A percentile compares a stretch with the other conserved stretches of the same genome.
Evolutionary conservation across 768 basidiomycete genomes (phyloP).

Genomic region (Asterophora lycoperdoides): DNA sequence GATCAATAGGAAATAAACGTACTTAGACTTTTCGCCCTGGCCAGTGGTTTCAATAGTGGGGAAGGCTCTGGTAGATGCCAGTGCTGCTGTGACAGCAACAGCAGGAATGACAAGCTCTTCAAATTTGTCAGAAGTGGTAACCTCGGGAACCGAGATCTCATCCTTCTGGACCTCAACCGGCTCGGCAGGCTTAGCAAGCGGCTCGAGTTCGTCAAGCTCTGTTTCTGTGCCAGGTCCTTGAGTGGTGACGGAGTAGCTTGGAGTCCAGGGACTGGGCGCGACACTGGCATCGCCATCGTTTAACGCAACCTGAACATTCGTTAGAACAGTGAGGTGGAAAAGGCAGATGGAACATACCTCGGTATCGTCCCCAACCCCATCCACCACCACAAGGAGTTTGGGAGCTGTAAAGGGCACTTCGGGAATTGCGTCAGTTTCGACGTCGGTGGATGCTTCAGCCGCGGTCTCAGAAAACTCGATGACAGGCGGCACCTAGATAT

Average conservation of each 20-base stretch:
- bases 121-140: not conserved
- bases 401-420: not conserved
- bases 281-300: not conserved
- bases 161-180: not conserved
- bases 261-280: slow-evolving; percentile 13
- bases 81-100: not conserved
- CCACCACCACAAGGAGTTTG: not conserved
- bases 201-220: slow-evolving; percentile 15
- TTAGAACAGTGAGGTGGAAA: not conserved
- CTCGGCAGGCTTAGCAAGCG: slow-evolving; percentile 8
- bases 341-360: not conserved
- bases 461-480: not conserved
- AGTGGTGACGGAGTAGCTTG: slow-evolving; percentile 17
- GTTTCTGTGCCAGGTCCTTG: slow-evolving; percentile 12
- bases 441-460: not conserved
- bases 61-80: slow-evolving; percentile 12
- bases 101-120: not conserved
- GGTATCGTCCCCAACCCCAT: not conserved
- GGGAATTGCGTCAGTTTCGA: not conserved
- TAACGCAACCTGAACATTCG: not conserved
- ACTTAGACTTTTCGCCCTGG: slow-evolving; percentile 14
- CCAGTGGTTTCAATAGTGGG: slow-evolving; percentile 10
- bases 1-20: not conserved
- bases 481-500: not conserved
- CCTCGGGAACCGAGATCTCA: not conserved